phyloP scores from a whole-genome alignment of 257 asterid species.

The Solanum pennellii region DNA sequence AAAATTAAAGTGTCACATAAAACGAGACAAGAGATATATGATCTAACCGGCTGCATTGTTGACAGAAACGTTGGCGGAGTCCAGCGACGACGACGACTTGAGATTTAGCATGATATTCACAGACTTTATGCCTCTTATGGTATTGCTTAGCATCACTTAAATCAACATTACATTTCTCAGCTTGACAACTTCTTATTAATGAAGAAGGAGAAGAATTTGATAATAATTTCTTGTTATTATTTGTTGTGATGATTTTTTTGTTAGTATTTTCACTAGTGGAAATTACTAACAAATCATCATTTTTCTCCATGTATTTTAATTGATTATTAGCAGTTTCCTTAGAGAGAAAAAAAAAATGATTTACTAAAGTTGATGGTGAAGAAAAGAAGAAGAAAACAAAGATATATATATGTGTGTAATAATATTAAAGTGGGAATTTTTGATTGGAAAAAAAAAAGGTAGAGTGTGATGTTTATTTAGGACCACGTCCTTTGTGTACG shows the following conservation, averaged over 20 bases:
- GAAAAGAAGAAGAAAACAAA: not conserved
- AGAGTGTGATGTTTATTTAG: conserved; percentile 38
- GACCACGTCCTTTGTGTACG: conserved; percentile 33
- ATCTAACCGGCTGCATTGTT: conserved; percentile 76
- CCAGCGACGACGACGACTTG: conserved; percentile 57
- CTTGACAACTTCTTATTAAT: conserved; percentile 44
- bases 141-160: conserved; percentile 45
- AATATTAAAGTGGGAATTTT: conserved; percentile 38
- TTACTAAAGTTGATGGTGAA: not conserved
- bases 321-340: not conserved
- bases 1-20: not conserved
- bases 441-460: conserved; percentile 12
- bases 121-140: conserved; percentile 63
- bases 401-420: not conserved
- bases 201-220: not conserved
- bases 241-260: conserved; percentile 17
- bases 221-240: not conserved
- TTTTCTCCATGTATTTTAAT: conserved; percentile 7
- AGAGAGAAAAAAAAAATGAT: not conserved
- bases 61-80: conserved; percentile 68
- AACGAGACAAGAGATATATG: not conserved
- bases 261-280: conserved; percentile 15
- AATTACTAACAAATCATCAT: conserved; percentile 5
- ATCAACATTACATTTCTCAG: conserved; percentile 46
- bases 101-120: conserved; percentile 58